Conservation (phyloP, 805 yeast species). For the Cyberlindnera misumaiensis region DNA sequence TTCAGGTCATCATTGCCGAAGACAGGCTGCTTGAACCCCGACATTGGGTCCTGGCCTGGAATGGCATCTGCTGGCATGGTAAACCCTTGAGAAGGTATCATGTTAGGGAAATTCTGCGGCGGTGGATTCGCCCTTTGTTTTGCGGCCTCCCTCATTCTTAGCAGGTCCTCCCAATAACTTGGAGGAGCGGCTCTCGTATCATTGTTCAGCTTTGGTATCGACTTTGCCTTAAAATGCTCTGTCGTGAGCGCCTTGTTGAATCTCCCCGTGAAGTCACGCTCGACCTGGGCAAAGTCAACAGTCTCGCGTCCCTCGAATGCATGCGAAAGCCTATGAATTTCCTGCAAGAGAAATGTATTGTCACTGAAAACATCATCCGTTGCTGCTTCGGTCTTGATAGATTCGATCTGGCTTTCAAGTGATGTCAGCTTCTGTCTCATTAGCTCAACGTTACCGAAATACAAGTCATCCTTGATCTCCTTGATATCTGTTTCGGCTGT, state of each 20-base stretch:
- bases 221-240: conserved; percentile 6
- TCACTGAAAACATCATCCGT: conserved; percentile 4
- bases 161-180: conserved; percentile 20
- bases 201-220: conserved; percentile 9
- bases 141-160: conserved; percentile 10
- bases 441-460: conserved; percentile 19
- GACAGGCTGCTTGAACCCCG: conserved; percentile 1
- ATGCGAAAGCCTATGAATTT: conserved; percentile 8
- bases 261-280: conserved; percentile 3
- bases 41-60: neutral
- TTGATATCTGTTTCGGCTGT: conserved; percentile 11
- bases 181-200: conserved; percentile 19
- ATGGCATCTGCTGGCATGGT: conserved; percentile 1
- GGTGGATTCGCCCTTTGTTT: conserved; percentile 2
- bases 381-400: conserved; percentile 4
- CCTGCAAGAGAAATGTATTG: conserved; percentile 3
- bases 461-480: conserved; percentile 17
- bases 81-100: neutral
- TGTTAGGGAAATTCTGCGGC: conserved; percentile 4
- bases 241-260: conserved; percentile 4
- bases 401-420: conserved; percentile 15
- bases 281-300: conserved; percentile 4
- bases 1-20: conserved; percentile 16
- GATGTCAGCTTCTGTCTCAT: conserved; percentile 19
- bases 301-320: conserved; percentile 4